Percentiles rank a stretch among this genome's conserved stretches.
phyloP scores from a whole-genome alignment of 2,329 filamentous ascomycete genomes.

The Cercospora nicotianae region DNA sequence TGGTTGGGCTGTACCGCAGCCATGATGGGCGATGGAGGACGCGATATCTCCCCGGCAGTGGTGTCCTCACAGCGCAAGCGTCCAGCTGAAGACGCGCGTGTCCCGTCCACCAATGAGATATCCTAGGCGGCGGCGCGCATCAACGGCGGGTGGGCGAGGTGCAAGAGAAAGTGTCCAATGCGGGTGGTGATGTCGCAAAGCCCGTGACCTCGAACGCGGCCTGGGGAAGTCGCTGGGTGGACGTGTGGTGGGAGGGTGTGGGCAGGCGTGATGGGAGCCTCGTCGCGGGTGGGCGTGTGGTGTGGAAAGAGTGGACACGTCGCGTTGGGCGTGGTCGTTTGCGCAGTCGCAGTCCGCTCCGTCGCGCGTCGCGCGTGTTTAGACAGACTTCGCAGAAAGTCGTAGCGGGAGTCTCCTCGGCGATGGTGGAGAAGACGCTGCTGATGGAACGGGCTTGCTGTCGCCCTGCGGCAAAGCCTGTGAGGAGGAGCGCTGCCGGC shows the following conservation, averaged over 20 bases:
- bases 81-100: conserved; percentile 25
- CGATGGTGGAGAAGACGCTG: conserved; percentile 17
- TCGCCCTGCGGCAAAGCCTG: conserved; percentile 8
- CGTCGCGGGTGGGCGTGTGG: conserved; percentile 8
- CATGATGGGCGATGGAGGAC: conserved; percentile 26
- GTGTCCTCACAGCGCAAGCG: conserved; percentile 19
- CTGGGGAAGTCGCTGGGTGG: conserved; percentile 12
- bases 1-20: conserved; percentile 34
- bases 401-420: conserved; percentile 14
- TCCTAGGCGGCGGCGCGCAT: conserved; percentile 18
- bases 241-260: not conserved
- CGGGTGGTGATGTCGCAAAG: conserved; percentile 7
- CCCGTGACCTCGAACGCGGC: conserved; percentile 6
- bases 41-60: conserved; percentile 13
- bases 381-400: conserved; percentile 9
- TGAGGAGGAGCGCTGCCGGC: conserved; percentile 1
- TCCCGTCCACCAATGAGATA: conserved; percentile 14
- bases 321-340: conserved; percentile 3
- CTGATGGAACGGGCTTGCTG: conserved; percentile 13
- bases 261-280: conserved; percentile 15
- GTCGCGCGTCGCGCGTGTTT: conserved; percentile 16
- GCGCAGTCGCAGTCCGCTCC: conserved; percentile 4
- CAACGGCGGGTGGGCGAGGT: not conserved
- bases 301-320: conserved; percentile 2
- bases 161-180: conserved; percentile 8